Conservation (phyloP, 2,329 filamentous ascomycete genomes). For the Aspergillus ruber region DNA sequence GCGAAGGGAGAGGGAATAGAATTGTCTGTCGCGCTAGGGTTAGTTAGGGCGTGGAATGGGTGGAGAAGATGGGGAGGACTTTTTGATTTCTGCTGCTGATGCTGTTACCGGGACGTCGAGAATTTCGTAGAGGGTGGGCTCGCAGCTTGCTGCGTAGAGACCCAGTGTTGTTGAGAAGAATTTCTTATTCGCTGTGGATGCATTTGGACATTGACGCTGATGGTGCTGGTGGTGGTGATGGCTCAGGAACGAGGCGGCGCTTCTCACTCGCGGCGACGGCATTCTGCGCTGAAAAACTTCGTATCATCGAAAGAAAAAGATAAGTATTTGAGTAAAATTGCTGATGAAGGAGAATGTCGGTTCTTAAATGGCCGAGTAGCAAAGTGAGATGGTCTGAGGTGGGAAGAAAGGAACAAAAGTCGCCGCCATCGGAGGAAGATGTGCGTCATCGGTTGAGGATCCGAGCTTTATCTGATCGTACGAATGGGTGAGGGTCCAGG, state of each 20-base stretch:
- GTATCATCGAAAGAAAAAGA: not conserved
- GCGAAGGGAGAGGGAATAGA: slow-evolving; percentile 84
- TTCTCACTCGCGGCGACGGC: slow-evolving; percentile 16
- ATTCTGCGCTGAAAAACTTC: slow-evolving; percentile 7
- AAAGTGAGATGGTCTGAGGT: not conserved
- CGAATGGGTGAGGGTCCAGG: not conserved
- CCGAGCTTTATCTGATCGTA: slow-evolving; percentile 7
- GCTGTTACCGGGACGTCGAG: slow-evolving; percentile 67
- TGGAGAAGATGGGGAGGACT: slow-evolving; percentile 41
- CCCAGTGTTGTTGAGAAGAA: slow-evolving; percentile 42
- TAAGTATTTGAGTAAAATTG: not conserved
- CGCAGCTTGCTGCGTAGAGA: slow-evolving; percentile 20
- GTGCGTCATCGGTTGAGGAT: slow-evolving; percentile 14
- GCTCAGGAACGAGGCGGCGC: slow-evolving; percentile 3
- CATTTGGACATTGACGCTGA: not conserved
- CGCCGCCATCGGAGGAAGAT: slow-evolving; percentile 10
- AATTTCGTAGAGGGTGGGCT: slow-evolving; percentile 71
- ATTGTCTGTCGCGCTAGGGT: slow-evolving; percentile 44
- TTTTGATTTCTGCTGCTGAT: slow-evolving; percentile 73
- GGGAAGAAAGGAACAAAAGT: slow-evolving; percentile 5
- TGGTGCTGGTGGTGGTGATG: slow-evolving; percentile 1
- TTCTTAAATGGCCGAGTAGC: not conserved
- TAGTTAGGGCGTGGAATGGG: not conserved
- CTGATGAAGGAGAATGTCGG: not conserved
- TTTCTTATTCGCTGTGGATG: not conserved